A percentile compares a stretch with the other conserved stretches of the same genome.
phyloP scores from a whole-genome alignment of 108 stramenopile genomes.

The Skeletonema marinoi region DNA sequence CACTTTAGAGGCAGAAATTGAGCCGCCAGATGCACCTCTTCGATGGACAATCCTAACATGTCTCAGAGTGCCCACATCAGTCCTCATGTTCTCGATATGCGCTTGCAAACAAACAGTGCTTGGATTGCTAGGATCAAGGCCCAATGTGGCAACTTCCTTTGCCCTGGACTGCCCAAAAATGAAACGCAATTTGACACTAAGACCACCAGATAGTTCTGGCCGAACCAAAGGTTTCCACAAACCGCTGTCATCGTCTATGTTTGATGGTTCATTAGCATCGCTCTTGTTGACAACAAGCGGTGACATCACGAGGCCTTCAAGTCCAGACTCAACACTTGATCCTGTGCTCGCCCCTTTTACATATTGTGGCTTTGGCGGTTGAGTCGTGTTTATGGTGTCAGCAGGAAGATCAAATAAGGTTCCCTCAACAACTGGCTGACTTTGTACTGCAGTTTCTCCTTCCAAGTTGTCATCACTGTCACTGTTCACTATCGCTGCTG shows the following conservation, averaged over 20 bases:
- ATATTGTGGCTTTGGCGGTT: constrained; percentile 16
- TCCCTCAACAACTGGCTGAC: constrained; percentile 19
- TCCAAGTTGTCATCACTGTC: constrained; percentile 25
- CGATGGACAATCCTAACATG: constrained; percentile 72
- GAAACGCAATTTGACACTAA: constrained; percentile 65
- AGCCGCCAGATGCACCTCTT: constrained; percentile 38
- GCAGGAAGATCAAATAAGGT: constrained; percentile 28
- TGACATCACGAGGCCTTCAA: constrained; percentile 81
- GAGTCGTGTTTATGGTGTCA: background rate
- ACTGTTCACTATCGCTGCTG: constrained; percentile 47
- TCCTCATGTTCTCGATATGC: constrained; percentile 73
- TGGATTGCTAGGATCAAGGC: constrained; percentile 58
- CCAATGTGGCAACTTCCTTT: constrained; percentile 54
- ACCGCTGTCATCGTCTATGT: constrained; percentile 48
- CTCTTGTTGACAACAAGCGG: constrained; percentile 64
- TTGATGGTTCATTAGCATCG: constrained; percentile 14
- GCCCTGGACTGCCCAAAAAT: constrained; percentile 57
- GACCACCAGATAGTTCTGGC: constrained; percentile 71
- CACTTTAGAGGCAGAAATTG: constrained; percentile 46
- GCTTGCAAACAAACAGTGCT: constrained; percentile 69
- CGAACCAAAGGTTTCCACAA: constrained; percentile 75
- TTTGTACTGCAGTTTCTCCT: background rate
- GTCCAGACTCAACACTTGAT: constrained; percentile 48
- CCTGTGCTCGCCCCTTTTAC: constrained; percentile 7
- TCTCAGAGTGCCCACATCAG: constrained; percentile 56